phyloP scores from a whole-genome alignment of 1,284 basidiomycete genomes.

The Leccinum pachyderme region DNA sequence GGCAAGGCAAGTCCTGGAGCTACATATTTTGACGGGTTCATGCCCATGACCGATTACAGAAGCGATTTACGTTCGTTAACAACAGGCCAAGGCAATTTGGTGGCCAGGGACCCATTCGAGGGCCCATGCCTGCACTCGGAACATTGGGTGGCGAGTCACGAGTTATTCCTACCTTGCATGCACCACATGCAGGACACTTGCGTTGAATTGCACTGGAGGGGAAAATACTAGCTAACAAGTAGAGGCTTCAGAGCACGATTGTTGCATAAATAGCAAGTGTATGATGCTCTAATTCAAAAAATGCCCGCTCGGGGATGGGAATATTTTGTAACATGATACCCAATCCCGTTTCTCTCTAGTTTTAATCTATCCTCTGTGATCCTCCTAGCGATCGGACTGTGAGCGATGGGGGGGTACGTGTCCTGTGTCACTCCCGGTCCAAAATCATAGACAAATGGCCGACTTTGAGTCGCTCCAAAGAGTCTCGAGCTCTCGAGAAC shows the following conservation, averaged over 20 bases:
- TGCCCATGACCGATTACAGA: conserved; percentile 7
- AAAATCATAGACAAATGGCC: conserved; percentile 76
- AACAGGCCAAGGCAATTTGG: conserved; percentile 4
- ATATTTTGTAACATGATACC: conserved; percentile 58
- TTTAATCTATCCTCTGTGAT: conserved; percentile 43
- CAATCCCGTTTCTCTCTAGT: conserved; percentile 38
- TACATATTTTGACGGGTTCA: neutral
- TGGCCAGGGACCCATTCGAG: conserved; percentile 10
- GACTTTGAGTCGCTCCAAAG: conserved; percentile 70
- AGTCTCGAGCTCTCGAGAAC: conserved; percentile 69
- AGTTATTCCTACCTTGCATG: conserved; percentile 27
- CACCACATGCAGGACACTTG: conserved; percentile 3
- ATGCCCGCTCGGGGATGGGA: conserved; percentile 27
- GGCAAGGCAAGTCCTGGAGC: conserved; percentile 17
- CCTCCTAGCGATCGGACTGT: conserved; percentile 13
- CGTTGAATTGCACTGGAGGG: neutral
- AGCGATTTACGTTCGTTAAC: conserved; percentile 11
- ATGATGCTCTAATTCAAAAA: conserved; percentile 5
- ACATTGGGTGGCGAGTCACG: conserved; percentile 24
- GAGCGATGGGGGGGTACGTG: conserved; percentile 54
- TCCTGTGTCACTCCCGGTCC: conserved; percentile 55
- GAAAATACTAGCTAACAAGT: neutral
- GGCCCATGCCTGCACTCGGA: conserved; percentile 26
- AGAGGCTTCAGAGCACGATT: neutral
- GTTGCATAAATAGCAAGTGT: neutral